Base-by-base conservation (phyloP, 2,329 filamentous ascomycete genomes). In the Amesomyces nigricolor region DNA sequence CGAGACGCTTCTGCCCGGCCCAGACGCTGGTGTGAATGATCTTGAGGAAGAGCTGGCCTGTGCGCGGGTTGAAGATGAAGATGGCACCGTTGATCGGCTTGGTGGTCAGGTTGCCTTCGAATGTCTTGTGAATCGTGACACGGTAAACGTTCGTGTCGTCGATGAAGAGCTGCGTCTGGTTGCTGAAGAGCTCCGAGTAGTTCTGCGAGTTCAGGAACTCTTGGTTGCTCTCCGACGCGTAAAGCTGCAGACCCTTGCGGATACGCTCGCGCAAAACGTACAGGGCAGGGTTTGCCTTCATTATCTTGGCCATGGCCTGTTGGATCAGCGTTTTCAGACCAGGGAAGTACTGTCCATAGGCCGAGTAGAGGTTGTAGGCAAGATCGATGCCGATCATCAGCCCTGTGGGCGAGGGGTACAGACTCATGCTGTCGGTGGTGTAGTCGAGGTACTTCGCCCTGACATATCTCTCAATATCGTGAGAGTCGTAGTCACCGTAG, bases 51-150 rank as follows among this genome's bases (percentile, higher is more conserved):
- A 99, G 75, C 68, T 99, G 94, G 49, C 94, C 94, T 51, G 94
- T 99, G 56, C 92, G 85, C n/a, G 95, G 94, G 70, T 99, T 99
- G 82, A 99, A 97, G 69, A 99, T 99, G 78, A 99, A 99, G 70
- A 99, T 97, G 45, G 95, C 94, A 69, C 94, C 94, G 71, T 99
- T 99, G 79, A 99, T 99, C 3, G 94, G 94, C 74, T 99, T 99
- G 1, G 94, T 99, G 0, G 94, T 99, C 82, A 99, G 78, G 70
- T 99, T 99, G 65, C 94, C 94, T 72, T 99, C 94, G 61, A 99
- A 99, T 0, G 94, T 99, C 82, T 99, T 99, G 79, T 99, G 94
- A 61, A 99, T 99, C 0, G 94, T 99, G 59, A 99, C 94, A 76
- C 94, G 91, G 70, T 99, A 99, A 50, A 99, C 95, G 66, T 99